phyloP scores from a whole-genome alignment of 495 filamentous ascomycete genomes.

The Podospora comata region DNA sequence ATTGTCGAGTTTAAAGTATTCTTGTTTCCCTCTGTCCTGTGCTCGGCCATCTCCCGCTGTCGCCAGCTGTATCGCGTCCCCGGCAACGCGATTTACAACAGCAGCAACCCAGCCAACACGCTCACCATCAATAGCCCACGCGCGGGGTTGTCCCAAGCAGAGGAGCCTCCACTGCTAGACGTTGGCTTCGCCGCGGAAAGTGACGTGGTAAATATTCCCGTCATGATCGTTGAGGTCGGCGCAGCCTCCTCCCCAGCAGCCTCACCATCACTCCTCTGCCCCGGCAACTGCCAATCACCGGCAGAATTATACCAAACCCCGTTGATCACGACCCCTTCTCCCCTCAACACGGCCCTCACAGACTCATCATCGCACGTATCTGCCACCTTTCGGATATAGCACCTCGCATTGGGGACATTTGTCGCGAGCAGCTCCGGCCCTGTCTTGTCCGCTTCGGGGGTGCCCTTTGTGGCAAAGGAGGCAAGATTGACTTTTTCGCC shows the following conservation, averaged over 20 bases:
- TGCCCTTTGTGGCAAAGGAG: conserved; percentile 53
- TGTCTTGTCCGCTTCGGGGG: not conserved
- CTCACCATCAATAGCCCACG: not conserved
- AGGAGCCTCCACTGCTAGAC: not conserved
- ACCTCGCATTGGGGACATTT: not conserved
- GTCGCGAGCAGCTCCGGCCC: not conserved
- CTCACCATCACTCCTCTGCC: not conserved
- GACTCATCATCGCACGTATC: not conserved
- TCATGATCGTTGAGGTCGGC: not conserved
- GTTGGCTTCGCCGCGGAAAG: not conserved
- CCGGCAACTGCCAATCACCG: not conserved
- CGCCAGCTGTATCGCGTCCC: not conserved
- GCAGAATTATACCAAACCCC: not conserved
- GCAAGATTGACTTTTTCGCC: conserved; percentile 46
- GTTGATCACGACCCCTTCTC: not conserved
- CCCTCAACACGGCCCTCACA: not conserved
- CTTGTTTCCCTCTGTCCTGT: not conserved
- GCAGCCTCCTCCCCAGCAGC: not conserved
- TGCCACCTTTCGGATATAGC: not conserved
- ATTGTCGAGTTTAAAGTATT: not conserved
- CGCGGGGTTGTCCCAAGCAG: not conserved
- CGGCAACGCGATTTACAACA: not conserved
- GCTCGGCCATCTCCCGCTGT: no score
- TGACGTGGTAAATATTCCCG: not conserved
- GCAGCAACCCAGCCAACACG: not conserved